Evolutionary conservation across 2,329 filamentous ascomycete species (phyloP).

Genomic region (Paradendryphiella salina): DNA sequence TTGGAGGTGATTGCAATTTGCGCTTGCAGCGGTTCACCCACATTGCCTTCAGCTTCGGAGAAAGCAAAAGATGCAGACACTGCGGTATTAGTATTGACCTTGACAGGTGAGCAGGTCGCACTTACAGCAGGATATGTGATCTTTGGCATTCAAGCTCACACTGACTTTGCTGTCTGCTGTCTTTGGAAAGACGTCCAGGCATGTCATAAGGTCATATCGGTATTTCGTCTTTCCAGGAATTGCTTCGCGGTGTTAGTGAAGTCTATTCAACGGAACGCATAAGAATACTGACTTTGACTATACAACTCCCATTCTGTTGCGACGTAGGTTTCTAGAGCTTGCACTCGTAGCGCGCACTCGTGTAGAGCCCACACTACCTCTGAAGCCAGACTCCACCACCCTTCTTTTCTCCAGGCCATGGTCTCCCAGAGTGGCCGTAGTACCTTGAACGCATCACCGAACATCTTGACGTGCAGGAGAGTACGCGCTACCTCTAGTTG

Average conservation of each 20-base stretch:
- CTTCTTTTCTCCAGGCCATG: conserved; percentile 61
- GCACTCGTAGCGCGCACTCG: conserved; percentile 54
- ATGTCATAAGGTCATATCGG: conserved; percentile 53
- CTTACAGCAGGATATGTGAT: conserved; percentile 56
- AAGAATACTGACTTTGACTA: conserved; percentile 32
- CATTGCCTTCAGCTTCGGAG: conserved; percentile 58
- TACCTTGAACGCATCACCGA: conserved; percentile 56
- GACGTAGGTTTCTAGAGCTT: conserved; percentile 55
- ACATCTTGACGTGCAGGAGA: conserved; percentile 55
- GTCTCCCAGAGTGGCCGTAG: conserved; percentile 59
- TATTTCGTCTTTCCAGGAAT: conserved; percentile 41
- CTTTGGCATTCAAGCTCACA: conserved; percentile 53
- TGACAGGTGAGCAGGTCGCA: conserved; percentile 38
- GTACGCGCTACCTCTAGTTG: conserved; percentile 60
- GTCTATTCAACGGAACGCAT: too few relatives aligned
- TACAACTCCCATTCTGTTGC: conserved; percentile 62
- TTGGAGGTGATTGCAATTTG: conserved; percentile 59
- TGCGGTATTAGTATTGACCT: conserved; percentile 28
- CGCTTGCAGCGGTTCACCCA: conserved; percentile 61
- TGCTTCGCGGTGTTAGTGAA: conserved; percentile 29
- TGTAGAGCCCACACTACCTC: conserved; percentile 59
- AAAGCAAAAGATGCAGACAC: conserved; percentile 59
- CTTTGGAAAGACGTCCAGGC: conserved; percentile 47
- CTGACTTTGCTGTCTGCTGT: conserved; percentile 47
- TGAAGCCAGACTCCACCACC: conserved; percentile 62